A percentile compares a stretch with the other conserved stretches of the same genome.
Evolutionary conservation across 495 filamentous ascomycete species (phyloP).

Genomic region (Annulohypoxylon maeteangense): DNA sequence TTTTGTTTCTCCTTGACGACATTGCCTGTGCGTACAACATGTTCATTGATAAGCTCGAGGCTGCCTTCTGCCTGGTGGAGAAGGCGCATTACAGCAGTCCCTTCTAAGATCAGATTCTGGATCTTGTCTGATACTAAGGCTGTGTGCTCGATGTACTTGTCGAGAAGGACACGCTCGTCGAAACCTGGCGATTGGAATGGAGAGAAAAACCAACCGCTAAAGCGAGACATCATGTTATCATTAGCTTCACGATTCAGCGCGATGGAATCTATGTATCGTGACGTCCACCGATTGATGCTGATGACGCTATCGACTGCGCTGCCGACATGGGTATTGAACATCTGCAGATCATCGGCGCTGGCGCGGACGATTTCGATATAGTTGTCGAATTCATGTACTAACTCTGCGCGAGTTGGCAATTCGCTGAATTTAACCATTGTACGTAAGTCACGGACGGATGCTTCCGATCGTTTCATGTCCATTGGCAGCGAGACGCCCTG

Average conservation of each 20-base stretch:
- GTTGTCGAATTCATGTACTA: slow-evolving; percentile 72
- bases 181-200: slow-evolving; percentile 67
- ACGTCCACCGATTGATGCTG: slow-evolving; percentile 67
- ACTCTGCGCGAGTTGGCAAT: slow-evolving; percentile 62
- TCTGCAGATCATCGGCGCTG: slow-evolving; percentile 67
- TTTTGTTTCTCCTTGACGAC: slow-evolving; percentile 60
- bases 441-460: slow-evolving; percentile 76
- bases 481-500: slow-evolving; percentile 69
- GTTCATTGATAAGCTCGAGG: slow-evolving; percentile 70
- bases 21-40: slow-evolving; percentile 66
- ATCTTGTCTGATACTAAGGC: slow-evolving; percentile 73
- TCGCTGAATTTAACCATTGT: slow-evolving; percentile 67
- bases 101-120: slow-evolving; percentile 68
- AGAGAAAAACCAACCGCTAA: slow-evolving; percentile 55
- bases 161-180: slow-evolving; percentile 63
- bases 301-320: slow-evolving; percentile 76
- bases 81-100: slow-evolving; percentile 66
- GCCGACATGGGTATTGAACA: slow-evolving; percentile 75
- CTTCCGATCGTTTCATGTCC: slow-evolving; percentile 77
- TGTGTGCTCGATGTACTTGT: slow-evolving; percentile 74
- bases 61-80: slow-evolving; percentile 71
- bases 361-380: slow-evolving; percentile 70
- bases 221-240: slow-evolving; percentile 46
- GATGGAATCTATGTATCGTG: slow-evolving; percentile 71
- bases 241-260: slow-evolving; percentile 52